These are phyloP conservation scores for Solanum paucissectum DNA, from an alignment of 257 asterid genomes.

Conservation along the genomic window DNA sequence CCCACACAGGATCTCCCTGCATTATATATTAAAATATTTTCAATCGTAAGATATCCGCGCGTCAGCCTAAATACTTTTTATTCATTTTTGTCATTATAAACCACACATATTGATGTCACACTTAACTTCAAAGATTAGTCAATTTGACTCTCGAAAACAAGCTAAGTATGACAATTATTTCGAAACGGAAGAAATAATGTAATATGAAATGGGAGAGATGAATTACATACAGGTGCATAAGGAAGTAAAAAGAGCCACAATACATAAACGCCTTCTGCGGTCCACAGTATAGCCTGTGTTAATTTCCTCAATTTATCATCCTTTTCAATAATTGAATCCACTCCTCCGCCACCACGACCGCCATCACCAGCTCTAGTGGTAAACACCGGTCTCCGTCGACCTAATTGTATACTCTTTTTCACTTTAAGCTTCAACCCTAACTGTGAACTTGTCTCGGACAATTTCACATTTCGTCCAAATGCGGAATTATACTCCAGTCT, in stretches of 20 bases:
- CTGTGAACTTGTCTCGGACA: neutral
- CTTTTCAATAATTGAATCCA: constrained; percentile 30
- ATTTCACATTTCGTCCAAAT: constrained; percentile 2
- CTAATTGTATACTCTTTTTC: neutral
- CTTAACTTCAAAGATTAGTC: neutral
- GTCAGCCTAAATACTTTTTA: too few relatives aligned
- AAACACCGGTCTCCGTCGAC: constrained; percentile 8
- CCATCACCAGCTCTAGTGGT: constrained; percentile 17
- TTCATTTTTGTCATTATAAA: neutral
- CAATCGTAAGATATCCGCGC: neutral
- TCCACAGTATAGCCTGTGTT: constrained; percentile 48
- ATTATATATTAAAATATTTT: neutral
- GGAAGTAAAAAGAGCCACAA: constrained; percentile 94
- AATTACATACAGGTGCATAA: constrained; percentile 69
- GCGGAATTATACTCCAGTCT: neutral
- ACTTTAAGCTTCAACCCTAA: neutral
- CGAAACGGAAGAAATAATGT: neutral
- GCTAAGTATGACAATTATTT: neutral
- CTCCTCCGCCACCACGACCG: constrained; percentile 26
- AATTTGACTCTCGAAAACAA: neutral
- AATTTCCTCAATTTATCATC: constrained; percentile 38
- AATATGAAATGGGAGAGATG: neutral
- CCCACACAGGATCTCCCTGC: constrained; percentile 99
- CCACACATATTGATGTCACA: neutral
- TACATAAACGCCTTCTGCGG: constrained; percentile 57